Evolutionary conservation across 768 basidiomycete species (phyloP).

Genomic region (Glaciozyma antarctica): DNA sequence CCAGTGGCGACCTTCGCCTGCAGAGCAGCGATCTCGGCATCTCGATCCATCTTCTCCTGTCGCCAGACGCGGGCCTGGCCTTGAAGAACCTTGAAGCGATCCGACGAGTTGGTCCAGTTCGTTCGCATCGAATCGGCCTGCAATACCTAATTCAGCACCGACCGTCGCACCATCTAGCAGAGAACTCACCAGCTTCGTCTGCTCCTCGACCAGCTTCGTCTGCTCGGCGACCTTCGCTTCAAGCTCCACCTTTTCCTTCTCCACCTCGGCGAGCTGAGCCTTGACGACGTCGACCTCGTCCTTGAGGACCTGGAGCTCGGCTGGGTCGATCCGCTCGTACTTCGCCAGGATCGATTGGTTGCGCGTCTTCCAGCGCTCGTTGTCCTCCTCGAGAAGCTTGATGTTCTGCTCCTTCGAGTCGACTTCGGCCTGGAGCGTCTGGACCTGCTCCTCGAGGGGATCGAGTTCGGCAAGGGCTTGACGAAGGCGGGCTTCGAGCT

Average conservation of each 20-base stretch:
- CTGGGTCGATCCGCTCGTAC: conserved; percentile 83
- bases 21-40: conserved; percentile 38
- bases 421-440: conserved; percentile 61
- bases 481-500: conserved; percentile 48
- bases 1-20: not conserved
- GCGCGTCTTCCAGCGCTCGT: conserved; percentile 71
- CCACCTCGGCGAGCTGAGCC: conserved; percentile 4
- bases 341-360: conserved; percentile 71
- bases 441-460: conserved; percentile 63
- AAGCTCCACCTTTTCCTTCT: not conserved
- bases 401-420: conserved; percentile 60
- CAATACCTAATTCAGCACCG: no score
- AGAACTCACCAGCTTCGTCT: conserved; percentile 10
- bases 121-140: conserved; percentile 20
- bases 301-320: conserved; percentile 68
- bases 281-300: conserved; percentile 45
- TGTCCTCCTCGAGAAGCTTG: conserved; percentile 62
- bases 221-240: conserved; percentile 5
- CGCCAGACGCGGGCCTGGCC: conserved; percentile 21
- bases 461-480: conserved; percentile 55
- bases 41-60: conserved; percentile 25
- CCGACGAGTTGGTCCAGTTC: conserved; percentile 18
- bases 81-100: conserved; percentile 35
- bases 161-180: not conserved
- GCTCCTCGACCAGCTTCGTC: conserved; percentile 18